Base-by-base conservation (phyloP, 1,139 yeast genomes). In the Hansenula sp. region DNA sequence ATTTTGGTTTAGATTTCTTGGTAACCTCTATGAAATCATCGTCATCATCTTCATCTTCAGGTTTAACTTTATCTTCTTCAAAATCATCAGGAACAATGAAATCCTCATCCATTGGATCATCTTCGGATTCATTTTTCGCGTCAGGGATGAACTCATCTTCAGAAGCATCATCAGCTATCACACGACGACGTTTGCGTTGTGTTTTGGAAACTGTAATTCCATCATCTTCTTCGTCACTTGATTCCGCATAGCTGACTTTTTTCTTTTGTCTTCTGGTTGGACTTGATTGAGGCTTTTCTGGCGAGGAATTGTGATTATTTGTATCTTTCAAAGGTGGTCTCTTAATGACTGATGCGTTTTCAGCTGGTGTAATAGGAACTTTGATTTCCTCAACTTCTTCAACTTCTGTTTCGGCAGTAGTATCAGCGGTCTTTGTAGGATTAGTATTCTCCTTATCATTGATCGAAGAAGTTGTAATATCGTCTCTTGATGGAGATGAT, bases 221-320 rank as follows among this genome's bases (percentile, higher is more conserved):
- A 11, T 51, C 61, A 11, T 57, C 62, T 20, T 64, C 70, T 17
- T 55, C 65, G 28, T 62, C 69, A 37, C 60, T 56, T 3, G 57
- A 44, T 51, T 71, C 77, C 0, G 64, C 59, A 42, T 71, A 71
- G 36, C 59, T 66, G n/a, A 31, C 10, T 10, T 53, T 60, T 44
- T 56, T 55, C 14, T 29, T 40, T 14, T 38, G 37, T 42, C 52
- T 44, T 38, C 47, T 47, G 2, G 49, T 44, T 7, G 57, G 56
- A 34, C 56, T 51, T 4, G 56, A 52, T 6, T 38, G 47, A 29
- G 34, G 34, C 24, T 30, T 36, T 29, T 21, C 35, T 25, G 40
- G 30, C 2, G 29, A 27, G 2, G 35, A 21, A 18, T 16, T 14
- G 16, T 36, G 25, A 29, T 33, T 14, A 6, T 36, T 39, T 42